Base-by-base conservation (phyloP, 371 early-diverging fungal genomes). In the Lichtheimia corymbifera region DNA sequence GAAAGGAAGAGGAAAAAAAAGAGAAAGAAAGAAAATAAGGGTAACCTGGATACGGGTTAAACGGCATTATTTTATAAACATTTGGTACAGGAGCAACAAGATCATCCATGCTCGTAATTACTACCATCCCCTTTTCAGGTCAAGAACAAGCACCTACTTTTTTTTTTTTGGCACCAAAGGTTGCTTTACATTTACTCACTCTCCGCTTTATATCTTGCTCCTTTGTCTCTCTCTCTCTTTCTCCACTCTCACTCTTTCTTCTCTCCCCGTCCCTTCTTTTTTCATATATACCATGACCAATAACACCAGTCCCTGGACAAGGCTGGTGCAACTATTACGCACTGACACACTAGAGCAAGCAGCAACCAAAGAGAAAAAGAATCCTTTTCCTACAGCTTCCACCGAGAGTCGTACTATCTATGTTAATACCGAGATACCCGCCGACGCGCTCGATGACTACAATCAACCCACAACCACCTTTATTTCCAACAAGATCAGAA, bases 401-500 rank as follows among this genome's bases (percentile, higher is more conserved):
- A 71, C 72, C 12, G 76, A 76, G 61, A 56, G 65, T 42, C 71
- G 81, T 13, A 73, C 62, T 13, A 69, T 80, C 28, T 78, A 80
- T 68, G 78, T 80, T 50, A 80, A 80, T 44, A 73, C 78, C 72
- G 66, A 65, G 25, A 61, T 75, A 50, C 73, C 77, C 40, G 24
- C 59, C 18, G 76, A 74, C 15, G 68, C 75, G 55, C 57, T 72
- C 14, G 73, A 77, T 53, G 76, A 77, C 43, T 79, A 73, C 58
- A 74, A 71, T 13, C 79, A 79, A 55, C 79, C 79, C 0, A 65
- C 58, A 0, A 55, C 54, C 25, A 17, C 35, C 7, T 77, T 61
- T 45, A 53, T 73, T 24, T 72, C 84, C 65, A 95, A 95, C 75
- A 82, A 83, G 40, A 88, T 95, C 64, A 83, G 76, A 56, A 94